Conservation (phyloP, 768 basidiomycete species). For the Tylopilus subfusipes region DNA sequence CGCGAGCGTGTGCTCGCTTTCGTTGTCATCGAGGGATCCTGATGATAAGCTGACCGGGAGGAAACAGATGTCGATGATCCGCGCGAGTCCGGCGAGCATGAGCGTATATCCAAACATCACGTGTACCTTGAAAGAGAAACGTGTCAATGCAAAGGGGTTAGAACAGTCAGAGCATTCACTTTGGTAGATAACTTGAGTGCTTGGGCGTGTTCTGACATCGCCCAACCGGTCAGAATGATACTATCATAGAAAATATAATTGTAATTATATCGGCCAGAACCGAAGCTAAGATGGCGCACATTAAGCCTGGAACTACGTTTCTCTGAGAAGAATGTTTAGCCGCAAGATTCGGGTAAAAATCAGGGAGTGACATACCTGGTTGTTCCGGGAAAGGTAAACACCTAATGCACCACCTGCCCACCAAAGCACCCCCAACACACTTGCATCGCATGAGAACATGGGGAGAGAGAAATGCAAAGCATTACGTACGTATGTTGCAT, state of each 20-base stretch:
- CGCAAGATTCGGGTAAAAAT: background rate
- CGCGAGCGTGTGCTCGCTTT: slow-evolving; percentile 67
- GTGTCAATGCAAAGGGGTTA: background rate
- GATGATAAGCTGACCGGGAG: slow-evolving; percentile 41
- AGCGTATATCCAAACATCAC: slow-evolving; percentile 80
- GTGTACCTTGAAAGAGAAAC: slow-evolving; percentile 58
- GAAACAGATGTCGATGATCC: slow-evolving; percentile 85
- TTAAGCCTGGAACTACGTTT: slow-evolving; percentile 75
- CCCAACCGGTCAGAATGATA: slow-evolving; percentile 90
- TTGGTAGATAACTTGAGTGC: slow-evolving; percentile 79
- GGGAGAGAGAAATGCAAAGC: background rate
- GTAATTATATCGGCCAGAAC: background rate
- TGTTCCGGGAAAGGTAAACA: slow-evolving; percentile 74
- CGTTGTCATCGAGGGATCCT: slow-evolving; percentile 41
- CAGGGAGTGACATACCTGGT: slow-evolving; percentile 48
- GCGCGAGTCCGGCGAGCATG: slow-evolving; percentile 75
- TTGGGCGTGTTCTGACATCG: slow-evolving; percentile 88
- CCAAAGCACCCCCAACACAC: slow-evolving; percentile 58
- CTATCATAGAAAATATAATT: slow-evolving; percentile 35
- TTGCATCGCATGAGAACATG: slow-evolving; percentile 24
- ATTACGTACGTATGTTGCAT: slow-evolving; percentile 85
- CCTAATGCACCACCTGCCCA: slow-evolving; percentile 92
- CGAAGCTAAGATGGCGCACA: slow-evolving; percentile 45
- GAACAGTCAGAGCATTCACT: slow-evolving; percentile 35
- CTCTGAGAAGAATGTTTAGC: slow-evolving; percentile 40